phyloP scores from a whole-genome alignment of 2,329 filamentous ascomycete species.

The Fusarium burgessii region DNA sequence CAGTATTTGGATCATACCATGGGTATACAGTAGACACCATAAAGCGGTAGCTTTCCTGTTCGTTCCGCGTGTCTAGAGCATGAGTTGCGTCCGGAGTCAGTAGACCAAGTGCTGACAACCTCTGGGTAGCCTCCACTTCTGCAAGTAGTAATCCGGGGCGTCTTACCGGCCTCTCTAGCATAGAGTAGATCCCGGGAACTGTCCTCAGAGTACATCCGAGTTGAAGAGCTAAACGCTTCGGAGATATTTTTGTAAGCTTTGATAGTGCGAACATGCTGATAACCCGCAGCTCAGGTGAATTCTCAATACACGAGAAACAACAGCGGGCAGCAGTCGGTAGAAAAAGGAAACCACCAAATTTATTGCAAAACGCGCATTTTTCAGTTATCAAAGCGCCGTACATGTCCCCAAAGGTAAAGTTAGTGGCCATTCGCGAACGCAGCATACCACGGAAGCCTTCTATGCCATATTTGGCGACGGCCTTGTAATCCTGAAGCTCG shows the following conservation, averaged over 20 bases:
- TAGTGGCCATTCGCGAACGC: not conserved
- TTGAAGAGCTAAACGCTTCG: not conserved
- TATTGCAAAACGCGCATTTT: not conserved
- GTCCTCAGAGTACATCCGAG: not conserved
- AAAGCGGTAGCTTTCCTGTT: not conserved
- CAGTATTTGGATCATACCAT: not conserved
- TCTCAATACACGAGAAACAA: not conserved
- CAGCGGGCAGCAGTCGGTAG: not conserved
- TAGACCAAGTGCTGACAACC: not conserved
- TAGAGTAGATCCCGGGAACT: not conserved
- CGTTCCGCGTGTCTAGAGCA: fast-evolving
- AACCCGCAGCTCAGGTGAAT: not conserved
- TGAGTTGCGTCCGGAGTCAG: fast-evolving
- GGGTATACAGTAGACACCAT: not conserved
- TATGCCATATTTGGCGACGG: not conserved
- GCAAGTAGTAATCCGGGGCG: not conserved
- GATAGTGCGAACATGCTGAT: not conserved
- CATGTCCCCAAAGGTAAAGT: not conserved
- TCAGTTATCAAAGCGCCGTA: not conserved
- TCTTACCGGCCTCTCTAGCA: not conserved
- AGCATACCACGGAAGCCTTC: not conserved
- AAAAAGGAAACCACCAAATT: not conserved
- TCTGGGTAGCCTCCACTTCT: not conserved
- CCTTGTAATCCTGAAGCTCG: not conserved
- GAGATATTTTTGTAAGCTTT: not conserved